Base-by-base conservation (phyloP, 176 grass and related monocot genomes). In the Tuctoria greenei region DNA sequence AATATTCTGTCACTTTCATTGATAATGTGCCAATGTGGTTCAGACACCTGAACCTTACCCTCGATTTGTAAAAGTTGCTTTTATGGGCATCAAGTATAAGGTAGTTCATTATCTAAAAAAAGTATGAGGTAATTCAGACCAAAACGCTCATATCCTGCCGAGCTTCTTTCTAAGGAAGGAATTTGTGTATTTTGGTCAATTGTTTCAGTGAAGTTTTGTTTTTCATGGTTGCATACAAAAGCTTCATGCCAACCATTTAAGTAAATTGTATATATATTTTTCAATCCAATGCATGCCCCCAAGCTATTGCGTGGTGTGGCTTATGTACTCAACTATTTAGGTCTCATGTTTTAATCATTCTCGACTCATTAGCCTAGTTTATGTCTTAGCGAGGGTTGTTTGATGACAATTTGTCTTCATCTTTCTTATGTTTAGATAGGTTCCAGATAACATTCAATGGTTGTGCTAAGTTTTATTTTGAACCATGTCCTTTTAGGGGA, bases 291-390 rank as follows among this genome's bases (percentile, higher is more conserved):
- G 39, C 25, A 76, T 47, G 34, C 0, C 27, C 27, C 26, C 10
- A 31, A 60, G 26, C 31, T 55, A 59, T 23, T 21, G 38, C 9
- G 17, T 2, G 10, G 50, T 65, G 37, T 55, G 6, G 24, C 71
- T 71, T 61, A 57, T 46, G 52, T 70, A 76, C 20, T 46, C 56
- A 67, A 24, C 27, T 64, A 41, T 60, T 75, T 41, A 35, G 10
- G 6, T 75, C 72, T 15, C 31, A 14, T 62, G 57, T 45, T 28
- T 4, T 75, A 55, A 55, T 51, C n/a, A 66, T 79, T 79, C 63
- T 20, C 31, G 24, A 42, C 67, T 35, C 14, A 25, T 61, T 68
- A 9, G 5, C 17, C n/a, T 31, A 55, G 62, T 35, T 13, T 27
- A 68, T 77, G 51, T 42, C 14, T 70, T 71, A 36, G 12, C 35